Percentiles rank a stretch among this genome's conserved stretches.
Conservation (phyloP, 805 yeast genomes). For the Candida succiphila region DNA sequence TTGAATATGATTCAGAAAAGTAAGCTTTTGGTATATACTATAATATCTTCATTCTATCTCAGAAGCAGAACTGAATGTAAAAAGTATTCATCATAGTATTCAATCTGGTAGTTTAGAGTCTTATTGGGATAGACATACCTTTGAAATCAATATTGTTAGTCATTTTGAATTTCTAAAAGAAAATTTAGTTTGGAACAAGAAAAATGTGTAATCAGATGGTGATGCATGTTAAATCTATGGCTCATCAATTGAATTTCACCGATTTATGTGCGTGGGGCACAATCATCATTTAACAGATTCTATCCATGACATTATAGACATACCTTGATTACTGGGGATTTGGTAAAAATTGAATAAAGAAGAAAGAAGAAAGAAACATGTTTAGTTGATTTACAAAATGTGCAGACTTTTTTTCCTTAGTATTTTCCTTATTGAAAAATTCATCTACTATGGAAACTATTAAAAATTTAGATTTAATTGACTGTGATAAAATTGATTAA, state of each 20-base stretch:
- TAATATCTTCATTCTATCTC: constrained; percentile 72
- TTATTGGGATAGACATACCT: background rate
- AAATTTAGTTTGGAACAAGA: no score
- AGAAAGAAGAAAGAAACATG: background rate
- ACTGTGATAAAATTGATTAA: no score
- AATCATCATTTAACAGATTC: constrained; percentile 22
- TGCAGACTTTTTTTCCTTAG: no score
- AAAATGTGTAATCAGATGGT: constrained; percentile 65
- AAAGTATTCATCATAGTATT: constrained; percentile 50
- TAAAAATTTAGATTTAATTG: no score
- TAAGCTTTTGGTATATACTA: constrained; percentile 46
- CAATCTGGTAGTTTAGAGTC: background rate
- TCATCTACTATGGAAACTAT: no score
- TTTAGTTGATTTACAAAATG: no score
- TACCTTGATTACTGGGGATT: background rate
- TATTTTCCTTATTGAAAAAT: no score
- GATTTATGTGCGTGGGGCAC: constrained; percentile 21
- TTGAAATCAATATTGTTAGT: no score
- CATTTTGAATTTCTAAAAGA: no score
- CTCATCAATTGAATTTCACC: constrained; percentile 40
- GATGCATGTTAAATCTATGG: constrained; percentile 91
- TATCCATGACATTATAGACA: background rate
- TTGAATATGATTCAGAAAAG: background rate
- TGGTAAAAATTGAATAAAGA: background rate
- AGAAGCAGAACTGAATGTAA: constrained; percentile 93